Base-by-base conservation (phyloP, 1,284 basidiomycete species). In the Mycosarcoma maydis region DNA sequence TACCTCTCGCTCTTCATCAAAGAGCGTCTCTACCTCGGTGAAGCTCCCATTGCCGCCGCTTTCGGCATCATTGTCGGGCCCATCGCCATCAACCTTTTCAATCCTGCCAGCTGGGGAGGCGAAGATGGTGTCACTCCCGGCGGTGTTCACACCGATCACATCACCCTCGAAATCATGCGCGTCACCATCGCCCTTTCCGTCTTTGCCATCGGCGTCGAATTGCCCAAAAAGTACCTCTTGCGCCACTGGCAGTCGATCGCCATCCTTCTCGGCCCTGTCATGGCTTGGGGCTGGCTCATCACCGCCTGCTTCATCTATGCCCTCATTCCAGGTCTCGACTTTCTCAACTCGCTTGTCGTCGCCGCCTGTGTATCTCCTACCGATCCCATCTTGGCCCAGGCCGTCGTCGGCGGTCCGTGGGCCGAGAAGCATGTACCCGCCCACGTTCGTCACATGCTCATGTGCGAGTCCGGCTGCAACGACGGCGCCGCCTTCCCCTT, bases 401-500 rank as follows among this genome's bases (percentile, higher is more conserved):
- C 84, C 23, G 83, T 98, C 52, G 90, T 98, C 13, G 95, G 96
- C 78, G 95, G 96, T 49, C 95, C 93, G 83, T 99, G 95, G 84
- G 95, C 95, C 3, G 92, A 98, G 82, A 96, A 97, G 80, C 95
- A 99, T 77, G 95, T 99, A 16, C 95, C 95, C 0, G 90, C 92
- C 0, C 96, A 99, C 82, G 86, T 98, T 42, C 89, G 94, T 33
- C 92, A 98, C 82, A 86, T 96, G 52, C 84, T 97, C n/a, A 88
- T 91, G 3, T 93, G 92, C 2, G 94, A 98, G 83, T 92, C 91
- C 6, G 94, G 94, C 0, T 88, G 90, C 22, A 96, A 96, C 81
- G 76, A 80, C 42, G 80, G 80, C 26, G 80, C 84, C 1, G 95
- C 95, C 0, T 99, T 96, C 82, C 95, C 95, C 0, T 98, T 98